Conservation (phyloP, 2,329 filamentous ascomycete species). For the Trichoderma oligosporum region DNA sequence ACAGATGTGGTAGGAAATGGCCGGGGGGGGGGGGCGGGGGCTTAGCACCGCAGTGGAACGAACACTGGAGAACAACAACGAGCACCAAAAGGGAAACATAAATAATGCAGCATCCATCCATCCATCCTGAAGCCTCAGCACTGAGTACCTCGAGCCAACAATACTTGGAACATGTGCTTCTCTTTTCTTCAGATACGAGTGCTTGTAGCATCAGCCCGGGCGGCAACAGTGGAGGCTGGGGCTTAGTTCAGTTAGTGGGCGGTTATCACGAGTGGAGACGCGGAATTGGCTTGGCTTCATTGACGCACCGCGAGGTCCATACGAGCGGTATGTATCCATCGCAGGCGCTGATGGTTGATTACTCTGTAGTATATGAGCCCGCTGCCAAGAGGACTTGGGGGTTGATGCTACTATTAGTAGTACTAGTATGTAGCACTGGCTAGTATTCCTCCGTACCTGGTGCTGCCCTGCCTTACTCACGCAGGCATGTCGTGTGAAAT, state of each 20-base stretch:
- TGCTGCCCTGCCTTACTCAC: background rate
- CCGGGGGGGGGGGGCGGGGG: constrained; percentile 15
- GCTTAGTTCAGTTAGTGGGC: constrained; percentile 18
- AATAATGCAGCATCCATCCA: background rate
- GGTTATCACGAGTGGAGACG: constrained; percentile 18
- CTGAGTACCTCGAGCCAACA: no score
- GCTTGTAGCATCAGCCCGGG: constrained; percentile 13
- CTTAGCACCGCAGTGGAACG: constrained; percentile 13
- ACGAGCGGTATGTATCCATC: constrained; percentile 14
- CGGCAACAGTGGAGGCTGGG: constrained; percentile 19
- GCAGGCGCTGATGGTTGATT: background rate
- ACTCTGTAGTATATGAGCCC: background rate
- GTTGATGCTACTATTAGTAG: background rate
- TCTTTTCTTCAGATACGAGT: constrained; percentile 7
- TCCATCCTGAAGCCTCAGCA: background rate
- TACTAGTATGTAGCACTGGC: background rate
- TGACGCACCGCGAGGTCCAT: constrained; percentile 4
- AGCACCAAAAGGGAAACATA: background rate
- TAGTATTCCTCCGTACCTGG: constrained; percentile 5
- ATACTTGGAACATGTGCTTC: no score
- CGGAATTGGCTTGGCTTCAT: background rate
- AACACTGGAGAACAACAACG: constrained; percentile 1
- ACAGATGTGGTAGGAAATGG: constrained; percentile 17
- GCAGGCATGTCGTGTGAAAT: background rate
- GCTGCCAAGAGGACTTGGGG: constrained; percentile 10